Conservation (phyloP, 2,329 filamentous ascomycete species). For the Cladosporium velox region DNA sequence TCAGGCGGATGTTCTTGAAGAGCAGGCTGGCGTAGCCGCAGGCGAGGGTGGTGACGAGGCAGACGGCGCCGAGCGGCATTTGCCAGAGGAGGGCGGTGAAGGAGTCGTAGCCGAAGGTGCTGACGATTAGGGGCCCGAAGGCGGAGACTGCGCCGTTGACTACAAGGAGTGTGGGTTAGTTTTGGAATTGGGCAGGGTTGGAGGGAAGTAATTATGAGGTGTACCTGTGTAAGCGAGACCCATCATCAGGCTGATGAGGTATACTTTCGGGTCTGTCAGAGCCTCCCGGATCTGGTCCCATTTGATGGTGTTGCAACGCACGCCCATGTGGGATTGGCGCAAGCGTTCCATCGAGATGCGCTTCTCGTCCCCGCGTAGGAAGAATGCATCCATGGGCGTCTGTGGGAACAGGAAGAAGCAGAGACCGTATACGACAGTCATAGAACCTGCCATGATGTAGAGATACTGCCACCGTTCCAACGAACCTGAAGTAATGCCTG, state of each 20-base stretch:
- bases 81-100: slow-evolving; percentile 71
- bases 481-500: slow-evolving; percentile 46
- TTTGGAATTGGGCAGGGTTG: too few relatives aligned
- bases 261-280: slow-evolving; percentile 55
- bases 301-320: slow-evolving; percentile 59
- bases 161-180: too few relatives aligned
- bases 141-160: slow-evolving; percentile 70
- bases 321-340: slow-evolving; percentile 58
- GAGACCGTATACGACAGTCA: slow-evolving; percentile 59
- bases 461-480: slow-evolving; percentile 21
- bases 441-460: slow-evolving; percentile 54
- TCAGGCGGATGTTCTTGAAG: slow-evolving; percentile 63
- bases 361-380: slow-evolving; percentile 52
- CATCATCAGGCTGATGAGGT: slow-evolving; percentile 21
- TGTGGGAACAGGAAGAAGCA: slow-evolving; percentile 61
- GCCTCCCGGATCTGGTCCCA: slow-evolving; percentile 57
- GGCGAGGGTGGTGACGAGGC: slow-evolving; percentile 34
- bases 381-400: slow-evolving; percentile 56
- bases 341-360: slow-evolving; percentile 56
- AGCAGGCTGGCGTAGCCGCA: slow-evolving; percentile 61
- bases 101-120: slow-evolving; percentile 66
- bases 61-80: slow-evolving; percentile 71
- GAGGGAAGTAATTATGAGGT: neutral
- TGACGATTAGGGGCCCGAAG: slow-evolving; percentile 71
- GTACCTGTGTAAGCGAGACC: slow-evolving; percentile 53